These are phyloP conservation scores for Asterochloris sp. DNA, from an alignment of 139 green algal species.

Conservation along the genomic window DNA sequence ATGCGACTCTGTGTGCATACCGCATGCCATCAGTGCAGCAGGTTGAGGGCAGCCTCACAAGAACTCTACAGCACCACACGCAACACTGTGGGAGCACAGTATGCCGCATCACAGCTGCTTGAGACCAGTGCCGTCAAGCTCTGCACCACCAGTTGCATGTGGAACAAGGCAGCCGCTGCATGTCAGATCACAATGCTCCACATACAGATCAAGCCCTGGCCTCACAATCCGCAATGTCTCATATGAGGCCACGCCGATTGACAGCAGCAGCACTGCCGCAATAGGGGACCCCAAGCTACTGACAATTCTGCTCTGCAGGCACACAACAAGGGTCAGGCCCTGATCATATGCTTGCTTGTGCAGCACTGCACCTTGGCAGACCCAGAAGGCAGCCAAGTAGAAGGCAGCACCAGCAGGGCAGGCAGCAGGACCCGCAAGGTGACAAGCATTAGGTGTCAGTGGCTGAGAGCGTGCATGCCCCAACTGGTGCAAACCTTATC, in stretches of 20 bases:
- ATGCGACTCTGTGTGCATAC: neutral
- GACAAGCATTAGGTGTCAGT: too few relatives aligned
- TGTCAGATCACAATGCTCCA: too few relatives aligned
- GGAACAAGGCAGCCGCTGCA: too few relatives aligned
- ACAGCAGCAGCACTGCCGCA: neutral
- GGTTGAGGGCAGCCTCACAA: neutral
- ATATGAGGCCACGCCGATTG: neutral
- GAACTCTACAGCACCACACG: neutral
- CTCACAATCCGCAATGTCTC: neutral
- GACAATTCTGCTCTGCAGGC: conserved; percentile 7
- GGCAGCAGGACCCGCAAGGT: too few relatives aligned
- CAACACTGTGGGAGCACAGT: neutral
- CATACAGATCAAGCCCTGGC: too few relatives aligned
- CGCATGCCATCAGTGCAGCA: neutral
- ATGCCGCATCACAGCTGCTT: too few relatives aligned
- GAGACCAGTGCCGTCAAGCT: too few relatives aligned
- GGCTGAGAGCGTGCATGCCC: too few relatives aligned
- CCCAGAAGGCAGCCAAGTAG: neutral
- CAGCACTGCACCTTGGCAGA: neutral
- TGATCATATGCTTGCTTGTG: neutral
- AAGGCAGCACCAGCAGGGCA: too few relatives aligned
- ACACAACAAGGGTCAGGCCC: neutral
- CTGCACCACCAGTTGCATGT: too few relatives aligned
- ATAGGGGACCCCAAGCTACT: neutral
- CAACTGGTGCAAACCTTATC: too few relatives aligned